Base-by-base conservation (phyloP, 2,329 filamentous ascomycete species). In the Tolypocladium sp. region DNA sequence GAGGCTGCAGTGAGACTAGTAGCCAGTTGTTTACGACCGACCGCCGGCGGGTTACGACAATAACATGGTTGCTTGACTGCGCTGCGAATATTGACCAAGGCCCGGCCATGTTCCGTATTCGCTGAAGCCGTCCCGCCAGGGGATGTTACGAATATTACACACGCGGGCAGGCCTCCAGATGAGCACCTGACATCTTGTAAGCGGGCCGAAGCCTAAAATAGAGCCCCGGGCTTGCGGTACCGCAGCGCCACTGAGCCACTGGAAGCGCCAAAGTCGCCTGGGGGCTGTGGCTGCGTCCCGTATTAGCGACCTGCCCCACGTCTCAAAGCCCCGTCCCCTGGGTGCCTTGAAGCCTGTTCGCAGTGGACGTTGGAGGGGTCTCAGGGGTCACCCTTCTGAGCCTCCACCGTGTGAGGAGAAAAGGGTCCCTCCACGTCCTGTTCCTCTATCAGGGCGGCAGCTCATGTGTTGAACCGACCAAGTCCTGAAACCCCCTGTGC, bases 401-500 rank as follows among this genome's bases (percentile, higher is more conserved):
- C 52, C 52, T 22, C 27, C 52, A 33, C 49, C 13, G 27, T 30
- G 8, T n/a, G 49, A 33, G 49, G 17, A n/a, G 30, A 30, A 9
- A 35, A 52, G 49, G 49, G 49, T 52, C 49, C 27, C 27, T 17
- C 49, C 49, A n/a, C 10, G 46, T 13, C 49, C 30, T 33, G 30
- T 35, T 12, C 30, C 49, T 49, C 44, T 8, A 27, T 17, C 25
- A 17, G 44, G 25, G 49, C 27, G 27, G 17, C n/a, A 20, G 38
- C 38, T 41, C 17, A 20, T 6, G 38, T 41, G 40, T 8, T 35
- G 49, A 52, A 22, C 30, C 5, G 49, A 54, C 59, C 55, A 41
- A 53, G 57, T 58, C 58, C 59, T 61, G 59, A 59, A 59, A 62
- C 55, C 57, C 55, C 55, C 57, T 55, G 38, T 52, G 37, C 38